Evolutionary conservation across 768 basidiomycete species (phyloP).

Genomic region (Suillus discolor): DNA sequence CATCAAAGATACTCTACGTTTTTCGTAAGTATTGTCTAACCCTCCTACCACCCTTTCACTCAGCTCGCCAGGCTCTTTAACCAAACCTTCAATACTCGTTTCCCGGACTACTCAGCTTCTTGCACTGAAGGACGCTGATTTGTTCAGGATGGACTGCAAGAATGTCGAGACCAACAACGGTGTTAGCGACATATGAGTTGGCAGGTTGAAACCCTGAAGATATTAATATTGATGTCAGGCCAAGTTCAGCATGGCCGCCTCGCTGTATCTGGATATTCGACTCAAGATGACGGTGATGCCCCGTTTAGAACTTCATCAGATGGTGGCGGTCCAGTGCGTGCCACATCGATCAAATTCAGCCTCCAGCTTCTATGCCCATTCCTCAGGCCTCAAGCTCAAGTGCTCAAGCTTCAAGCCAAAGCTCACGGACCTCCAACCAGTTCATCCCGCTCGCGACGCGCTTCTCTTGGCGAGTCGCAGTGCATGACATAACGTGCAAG

Average conservation of each 20-base stretch:
- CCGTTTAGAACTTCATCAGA: background rate
- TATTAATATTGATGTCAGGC: slow-evolving; percentile 44
- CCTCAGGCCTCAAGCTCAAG: background rate
- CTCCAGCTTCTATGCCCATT: background rate
- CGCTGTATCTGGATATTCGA: slow-evolving; percentile 50
- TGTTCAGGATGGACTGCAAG: slow-evolving; percentile 55
- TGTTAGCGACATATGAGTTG: slow-evolving; percentile 47
- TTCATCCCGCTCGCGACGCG: background rate
- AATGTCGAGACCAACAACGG: slow-evolving; percentile 44
- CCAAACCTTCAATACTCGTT: no score
- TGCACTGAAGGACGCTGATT: slow-evolving; percentile 1
- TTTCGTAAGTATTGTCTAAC: no score
- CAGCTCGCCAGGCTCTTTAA: no score
- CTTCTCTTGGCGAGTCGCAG: background rate
- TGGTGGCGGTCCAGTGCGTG: background rate
- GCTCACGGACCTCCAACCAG: background rate
- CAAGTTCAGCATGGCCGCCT: slow-evolving; percentile 46
- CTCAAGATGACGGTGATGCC: slow-evolving; percentile 38
- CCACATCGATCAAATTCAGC: background rate
- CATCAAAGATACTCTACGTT: no score
- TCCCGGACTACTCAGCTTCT: no score
- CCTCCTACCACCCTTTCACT: no score
- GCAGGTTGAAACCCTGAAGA: slow-evolving; percentile 52
- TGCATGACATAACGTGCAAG: background rate
- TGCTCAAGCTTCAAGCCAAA: background rate